Percentiles rank a stretch among this genome's conserved stretches.
phyloP scores from a whole-genome alignment of 139 green algal genomes.

The Mesotaenium endlicherianum region DNA sequence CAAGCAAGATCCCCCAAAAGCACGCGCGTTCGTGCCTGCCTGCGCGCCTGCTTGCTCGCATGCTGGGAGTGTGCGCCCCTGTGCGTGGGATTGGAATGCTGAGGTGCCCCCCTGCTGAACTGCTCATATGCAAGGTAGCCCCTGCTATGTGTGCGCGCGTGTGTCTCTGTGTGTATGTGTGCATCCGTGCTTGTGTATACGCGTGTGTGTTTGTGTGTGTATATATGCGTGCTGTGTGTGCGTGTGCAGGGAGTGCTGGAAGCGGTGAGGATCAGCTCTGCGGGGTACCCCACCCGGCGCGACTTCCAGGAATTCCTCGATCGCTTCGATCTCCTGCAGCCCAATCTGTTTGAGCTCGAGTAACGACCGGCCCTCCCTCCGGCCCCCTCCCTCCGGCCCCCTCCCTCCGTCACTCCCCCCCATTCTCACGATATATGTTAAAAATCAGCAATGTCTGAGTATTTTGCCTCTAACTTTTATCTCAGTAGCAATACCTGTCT shows the following conservation, averaged over 20 bases:
- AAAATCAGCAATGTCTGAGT: too few species aligned
- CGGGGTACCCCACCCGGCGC: slow-evolving; percentile 88
- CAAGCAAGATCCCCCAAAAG: too few species aligned
- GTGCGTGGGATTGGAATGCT: too few species aligned
- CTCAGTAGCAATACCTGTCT: too few species aligned
- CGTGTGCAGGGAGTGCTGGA: slow-evolving; percentile 85
- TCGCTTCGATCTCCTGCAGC: slow-evolving; percentile 86
- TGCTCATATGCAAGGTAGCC: too few species aligned
- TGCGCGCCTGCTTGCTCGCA: neutral
- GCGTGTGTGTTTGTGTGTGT: neutral
- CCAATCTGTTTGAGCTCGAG: slow-evolving; percentile 41
- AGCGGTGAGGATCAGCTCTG: slow-evolving; percentile 94
- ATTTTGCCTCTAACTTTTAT: too few species aligned
- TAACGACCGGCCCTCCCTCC: neutral
- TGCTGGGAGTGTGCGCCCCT: too few species aligned
- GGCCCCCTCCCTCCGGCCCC: neutral
- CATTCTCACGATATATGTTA: neutral
- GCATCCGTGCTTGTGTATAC: neutral
- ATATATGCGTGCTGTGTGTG: neutral
- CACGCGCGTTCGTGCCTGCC: neutral
- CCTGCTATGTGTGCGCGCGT: neutral
- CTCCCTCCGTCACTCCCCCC: neutral
- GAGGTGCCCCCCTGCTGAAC: too few species aligned
- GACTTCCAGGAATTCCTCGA: slow-evolving; percentile 89
- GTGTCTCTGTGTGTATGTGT: neutral